Percentiles rank a stretch among this genome's conserved stretches.
Evolutionary conservation across 805 yeast species (phyloP).

Genomic region (Starmerella bombicola): DNA sequence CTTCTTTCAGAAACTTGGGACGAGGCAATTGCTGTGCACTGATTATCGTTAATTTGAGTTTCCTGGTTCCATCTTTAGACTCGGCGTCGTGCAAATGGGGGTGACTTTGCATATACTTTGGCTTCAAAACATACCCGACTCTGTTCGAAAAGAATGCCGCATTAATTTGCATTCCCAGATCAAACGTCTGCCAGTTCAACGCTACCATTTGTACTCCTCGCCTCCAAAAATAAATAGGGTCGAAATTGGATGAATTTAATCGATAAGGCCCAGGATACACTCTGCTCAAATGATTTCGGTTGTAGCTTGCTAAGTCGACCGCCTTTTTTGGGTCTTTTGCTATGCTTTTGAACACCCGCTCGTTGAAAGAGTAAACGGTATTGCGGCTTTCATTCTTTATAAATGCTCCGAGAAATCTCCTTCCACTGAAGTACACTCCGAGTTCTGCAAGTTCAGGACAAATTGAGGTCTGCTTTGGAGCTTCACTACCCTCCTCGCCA

Average conservation of each 20-base stretch:
- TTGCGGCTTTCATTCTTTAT: slow-evolving; percentile 76
- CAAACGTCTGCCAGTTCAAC: slow-evolving; percentile 91
- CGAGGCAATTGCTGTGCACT: slow-evolving; percentile 82
- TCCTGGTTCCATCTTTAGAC: not conserved
- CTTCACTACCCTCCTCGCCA: slow-evolving; percentile 7
- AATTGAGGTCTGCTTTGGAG: slow-evolving; percentile 11
- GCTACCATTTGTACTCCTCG: slow-evolving; percentile 91
- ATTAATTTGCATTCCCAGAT: slow-evolving; percentile 76
- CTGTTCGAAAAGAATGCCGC: slow-evolving; percentile 52
- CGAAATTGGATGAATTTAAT: slow-evolving; percentile 66
- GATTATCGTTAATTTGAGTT: slow-evolving; percentile 37
- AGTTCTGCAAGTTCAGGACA: slow-evolving; percentile 38
- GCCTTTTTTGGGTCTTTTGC: slow-evolving; percentile 46
- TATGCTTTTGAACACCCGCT: slow-evolving; percentile 52
- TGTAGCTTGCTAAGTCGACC: slow-evolving; percentile 57
- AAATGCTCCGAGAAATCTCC: slow-evolving; percentile 69
- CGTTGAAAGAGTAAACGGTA: slow-evolving; percentile 82
- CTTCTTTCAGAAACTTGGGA: slow-evolving; percentile 39
- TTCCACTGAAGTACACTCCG: slow-evolving; percentile 64
- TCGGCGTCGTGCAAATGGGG: not conserved
- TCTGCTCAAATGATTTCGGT: slow-evolving; percentile 60
- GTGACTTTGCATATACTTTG: slow-evolving; percentile 28
- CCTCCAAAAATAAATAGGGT: slow-evolving; percentile 69
- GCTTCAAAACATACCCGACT: slow-evolving; percentile 70
- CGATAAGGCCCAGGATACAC: slow-evolving; percentile 77